These are phyloP conservation scores for Apophysomyces ossiformis DNA, from an alignment of 371 early-diverging fungal genomes.

Conservation along the genomic window DNA sequence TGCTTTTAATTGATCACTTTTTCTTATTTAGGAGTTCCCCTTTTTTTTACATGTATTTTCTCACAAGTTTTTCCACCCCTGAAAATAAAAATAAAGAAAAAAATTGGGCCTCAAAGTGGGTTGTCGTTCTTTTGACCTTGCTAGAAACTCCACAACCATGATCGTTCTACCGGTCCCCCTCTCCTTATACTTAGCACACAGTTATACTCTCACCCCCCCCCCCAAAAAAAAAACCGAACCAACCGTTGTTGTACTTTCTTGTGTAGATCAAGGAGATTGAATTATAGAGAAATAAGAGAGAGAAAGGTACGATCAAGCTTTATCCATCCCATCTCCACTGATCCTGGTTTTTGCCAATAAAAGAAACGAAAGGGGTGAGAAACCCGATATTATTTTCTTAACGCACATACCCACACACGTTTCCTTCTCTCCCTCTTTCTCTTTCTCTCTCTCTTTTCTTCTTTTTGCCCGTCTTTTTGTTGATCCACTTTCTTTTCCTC, in stretches of 20 bases:
- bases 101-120: constrained; percentile 10
- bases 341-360: constrained; percentile 18
- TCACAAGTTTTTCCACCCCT: constrained; percentile 2
- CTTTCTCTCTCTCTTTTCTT: neutral
- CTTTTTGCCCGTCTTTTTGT: neutral
- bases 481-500: constrained; percentile 1
- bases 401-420: constrained; percentile 13
- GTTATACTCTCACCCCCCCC: too few relatives aligned
- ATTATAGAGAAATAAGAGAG: too few relatives aligned
- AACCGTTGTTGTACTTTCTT: neutral
- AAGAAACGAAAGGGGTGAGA: constrained; percentile 4
- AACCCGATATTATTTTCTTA: constrained; percentile 7
- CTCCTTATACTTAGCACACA: neutral
- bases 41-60: neutral
- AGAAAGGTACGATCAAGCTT: neutral
- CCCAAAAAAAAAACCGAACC: neutral
- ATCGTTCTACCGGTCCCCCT: neutral
- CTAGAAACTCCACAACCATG: constrained; percentile 5
- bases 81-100: neutral
- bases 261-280: constrained; percentile 6
- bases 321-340: constrained; percentile 9
- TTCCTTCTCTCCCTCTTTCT: neutral
- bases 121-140: neutral
- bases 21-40: constrained; percentile 7
- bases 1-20: constrained; percentile 8